Base-by-base conservation (phyloP, 345 rosid species). In the Aquilaria yunnanensis region DNA sequence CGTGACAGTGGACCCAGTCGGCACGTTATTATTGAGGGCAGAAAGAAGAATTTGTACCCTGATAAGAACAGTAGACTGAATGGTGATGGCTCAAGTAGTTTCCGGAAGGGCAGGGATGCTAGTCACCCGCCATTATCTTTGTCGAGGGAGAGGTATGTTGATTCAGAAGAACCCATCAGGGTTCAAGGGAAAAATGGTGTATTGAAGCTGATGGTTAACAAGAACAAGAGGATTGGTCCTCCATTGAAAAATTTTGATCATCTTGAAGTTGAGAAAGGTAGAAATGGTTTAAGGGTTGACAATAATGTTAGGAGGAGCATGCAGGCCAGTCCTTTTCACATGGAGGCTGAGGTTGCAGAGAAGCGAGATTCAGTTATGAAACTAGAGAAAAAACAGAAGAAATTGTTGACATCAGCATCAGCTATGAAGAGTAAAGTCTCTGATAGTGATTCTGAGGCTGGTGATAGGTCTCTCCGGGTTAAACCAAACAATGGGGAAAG, bases 181-280 rank as follows among this genome's bases (percentile, higher is more conserved):
- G 83, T 93, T 64, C 97, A 90, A 81, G 97, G 97, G 23, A 93
- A 86, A 79, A 88, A 88, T 71, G 97, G 97, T 64, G 97, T 90
- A 67, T 73, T 93, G 59, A 93, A 93, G 85, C 90, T 90, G 69
- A 85, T 87, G 90, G 75, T 82, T 57, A 93, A 81, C 74, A 87
- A 83, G 74, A 89, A 80, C 61, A 89, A 76, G 64, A 85, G 75
- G 74, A 53, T 61, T 30, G 73, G 74, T 45, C 88, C 74, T 63
- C 68, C 85, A 71, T 69, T 77, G 67, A 78, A 71, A 61, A 75
- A 29, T 56, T 72, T 58, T 65, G 77, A 77, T 76, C 61, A 30
- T 54, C 63, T 66, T 73, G 83, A 83, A 64, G 64, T 63, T 63
- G 77, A 73, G 63, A 77, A 65, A 66, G 66, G 59, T 37, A 62